phyloP scores from a whole-genome alignment of 768 basidiomycete genomes.

The Mycena indigotica region DNA sequence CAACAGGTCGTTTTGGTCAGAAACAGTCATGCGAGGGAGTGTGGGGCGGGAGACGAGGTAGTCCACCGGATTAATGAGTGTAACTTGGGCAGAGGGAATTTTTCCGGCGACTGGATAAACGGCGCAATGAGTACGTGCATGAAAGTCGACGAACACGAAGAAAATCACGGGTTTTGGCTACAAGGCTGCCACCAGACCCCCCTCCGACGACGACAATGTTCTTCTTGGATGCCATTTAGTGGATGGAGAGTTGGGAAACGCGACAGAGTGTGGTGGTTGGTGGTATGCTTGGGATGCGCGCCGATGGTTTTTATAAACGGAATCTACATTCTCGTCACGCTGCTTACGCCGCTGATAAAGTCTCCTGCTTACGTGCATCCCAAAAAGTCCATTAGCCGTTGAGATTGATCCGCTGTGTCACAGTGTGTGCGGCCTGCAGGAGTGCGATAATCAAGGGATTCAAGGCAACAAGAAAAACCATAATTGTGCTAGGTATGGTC shows the following conservation, averaged over 20 bases:
- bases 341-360: neutral
- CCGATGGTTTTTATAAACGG: neutral
- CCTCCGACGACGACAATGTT: neutral
- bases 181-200: neutral
- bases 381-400: too few relatives aligned
- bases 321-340: neutral
- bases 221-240: too few relatives aligned
- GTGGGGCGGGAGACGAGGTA: slow-evolving; percentile 44
- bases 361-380: too few relatives aligned
- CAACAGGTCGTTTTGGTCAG: slow-evolving; percentile 27
- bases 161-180: neutral
- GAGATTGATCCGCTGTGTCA: too few relatives aligned
- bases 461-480: too few relatives aligned
- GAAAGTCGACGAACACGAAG: neutral
- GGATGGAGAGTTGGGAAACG: neutral
- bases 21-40: slow-evolving; percentile 42
- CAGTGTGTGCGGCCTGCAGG: too few relatives aligned
- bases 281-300: neutral
- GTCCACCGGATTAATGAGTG: slow-evolving; percentile 37
- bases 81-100: slow-evolving; percentile 10
- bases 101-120: slow-evolving; percentile 5
- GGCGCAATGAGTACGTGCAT: neutral
- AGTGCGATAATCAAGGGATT: too few relatives aligned
- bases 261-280: neutral
- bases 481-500: too few relatives aligned